Percentiles rank a stretch among this genome's conserved stretches.
phyloP scores from a whole-genome alignment of 1,284 basidiomycete genomes.

The Malassezia arunalokei region DNA sequence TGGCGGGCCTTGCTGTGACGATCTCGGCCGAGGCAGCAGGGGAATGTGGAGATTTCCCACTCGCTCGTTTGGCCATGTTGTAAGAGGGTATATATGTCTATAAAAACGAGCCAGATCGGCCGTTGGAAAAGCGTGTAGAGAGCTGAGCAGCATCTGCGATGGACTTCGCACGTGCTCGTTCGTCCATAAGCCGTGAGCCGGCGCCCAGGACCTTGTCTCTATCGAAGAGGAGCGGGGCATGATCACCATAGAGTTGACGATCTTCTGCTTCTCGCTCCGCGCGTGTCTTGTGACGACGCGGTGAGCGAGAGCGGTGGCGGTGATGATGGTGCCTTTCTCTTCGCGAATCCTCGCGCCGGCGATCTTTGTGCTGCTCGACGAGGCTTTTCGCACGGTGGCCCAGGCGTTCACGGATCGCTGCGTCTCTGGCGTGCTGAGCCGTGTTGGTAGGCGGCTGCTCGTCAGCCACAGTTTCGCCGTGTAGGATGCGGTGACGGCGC shows the following conservation, averaged over 20 bases:
- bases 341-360: constrained; percentile 1
- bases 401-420: no score
- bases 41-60: background rate
- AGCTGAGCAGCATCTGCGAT: constrained; percentile 10
- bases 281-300: constrained; percentile 9
- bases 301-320: background rate
- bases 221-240: constrained; percentile 6
- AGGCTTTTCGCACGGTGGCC: background rate
- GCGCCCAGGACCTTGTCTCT: constrained; percentile 15
- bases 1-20: background rate
- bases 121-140: constrained; percentile 5
- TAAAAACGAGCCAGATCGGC: constrained; percentile 8
- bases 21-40: constrained; percentile 2
- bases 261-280: constrained; percentile 14
- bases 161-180: constrained; percentile 8
- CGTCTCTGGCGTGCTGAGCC: background rate
- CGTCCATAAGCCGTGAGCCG: constrained; percentile 14
- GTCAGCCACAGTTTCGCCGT: constrained; percentile 8
- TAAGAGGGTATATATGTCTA: background rate
- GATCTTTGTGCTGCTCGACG: constrained; percentile 7
- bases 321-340: background rate
- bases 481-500: constrained; percentile 20
- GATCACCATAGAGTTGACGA: background rate
- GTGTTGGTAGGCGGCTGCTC: background rate
- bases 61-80: background rate